These are phyloP conservation scores for Paramecium sonneborni DNA, from an alignment of 73 alveolate species.

Conservation along the genomic window DNA sequence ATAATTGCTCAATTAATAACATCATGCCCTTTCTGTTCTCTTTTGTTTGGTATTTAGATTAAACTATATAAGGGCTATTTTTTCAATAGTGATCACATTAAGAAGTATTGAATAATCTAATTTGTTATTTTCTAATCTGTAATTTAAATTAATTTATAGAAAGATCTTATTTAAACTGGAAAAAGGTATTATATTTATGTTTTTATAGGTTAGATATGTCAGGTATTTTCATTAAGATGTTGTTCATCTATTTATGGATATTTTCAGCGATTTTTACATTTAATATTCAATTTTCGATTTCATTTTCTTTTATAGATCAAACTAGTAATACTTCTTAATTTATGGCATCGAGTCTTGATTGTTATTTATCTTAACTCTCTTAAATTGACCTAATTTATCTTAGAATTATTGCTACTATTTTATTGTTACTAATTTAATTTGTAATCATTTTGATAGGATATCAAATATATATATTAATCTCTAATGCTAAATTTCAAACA, in stretches of 20 bases:
- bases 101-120: background rate
- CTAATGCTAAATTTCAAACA: background rate
- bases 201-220: background rate
- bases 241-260: background rate
- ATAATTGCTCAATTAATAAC: background rate
- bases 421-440: background rate
- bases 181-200: background rate
- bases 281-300: background rate
- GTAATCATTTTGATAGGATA: background rate
- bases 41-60: background rate
- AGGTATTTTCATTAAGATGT: background rate
- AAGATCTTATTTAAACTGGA: background rate
- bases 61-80: background rate
- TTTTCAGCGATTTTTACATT: background rate
- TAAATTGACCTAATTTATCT: background rate
- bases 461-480: background rate
- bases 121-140: background rate
- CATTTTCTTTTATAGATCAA: background rate
- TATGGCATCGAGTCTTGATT: background rate
- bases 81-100: background rate
- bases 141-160: background rate
- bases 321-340: background rate
- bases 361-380: background rate
- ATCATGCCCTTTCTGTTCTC: background rate
- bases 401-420: background rate